phyloP scores from a whole-genome alignment of 2,329 filamentous ascomycete species.

The Fusarium chuoi region DNA sequence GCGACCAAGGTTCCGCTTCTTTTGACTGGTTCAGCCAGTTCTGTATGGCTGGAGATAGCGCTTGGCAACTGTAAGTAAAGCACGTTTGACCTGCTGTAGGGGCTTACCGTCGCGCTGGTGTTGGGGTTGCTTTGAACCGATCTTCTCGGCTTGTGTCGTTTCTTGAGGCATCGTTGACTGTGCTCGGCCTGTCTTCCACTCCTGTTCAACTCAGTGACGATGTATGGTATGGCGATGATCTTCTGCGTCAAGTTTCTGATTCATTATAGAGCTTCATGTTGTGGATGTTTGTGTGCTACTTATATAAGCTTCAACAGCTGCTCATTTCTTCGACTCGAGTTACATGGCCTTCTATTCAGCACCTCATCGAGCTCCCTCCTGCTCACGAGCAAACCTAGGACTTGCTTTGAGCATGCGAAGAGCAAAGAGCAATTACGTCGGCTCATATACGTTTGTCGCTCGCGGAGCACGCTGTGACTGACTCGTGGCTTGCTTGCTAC shows the following conservation, averaged over 20 bases:
- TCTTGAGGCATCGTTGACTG: background rate
- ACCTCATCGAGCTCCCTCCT: background rate
- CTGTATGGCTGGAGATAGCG: background rate
- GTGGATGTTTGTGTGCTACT: accelerated
- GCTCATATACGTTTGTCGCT: too few species aligned
- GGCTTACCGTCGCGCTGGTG: accelerated
- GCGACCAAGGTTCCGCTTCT: background rate
- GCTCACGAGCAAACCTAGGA: background rate
- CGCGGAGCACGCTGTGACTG: too few species aligned
- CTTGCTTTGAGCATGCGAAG: background rate
- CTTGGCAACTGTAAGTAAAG: background rate
- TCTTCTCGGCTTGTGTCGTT: accelerated
- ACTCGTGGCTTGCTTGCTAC: background rate
- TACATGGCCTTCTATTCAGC: background rate
- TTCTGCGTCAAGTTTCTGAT: background rate
- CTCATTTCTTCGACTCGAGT: too few species aligned
- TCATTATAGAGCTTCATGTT: accelerated
- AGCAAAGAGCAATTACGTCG: accelerated
- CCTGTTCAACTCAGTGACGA: background rate
- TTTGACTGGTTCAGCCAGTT: background rate
- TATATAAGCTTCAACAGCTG: background rate
- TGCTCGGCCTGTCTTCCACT: accelerated
- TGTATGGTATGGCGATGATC: accelerated
- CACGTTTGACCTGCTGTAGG: accelerated
- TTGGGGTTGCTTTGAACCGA: accelerated